Evolutionary conservation across 768 basidiomycete genomes (phyloP).

Genomic region (Stropharia rugosoannulata): DNA sequence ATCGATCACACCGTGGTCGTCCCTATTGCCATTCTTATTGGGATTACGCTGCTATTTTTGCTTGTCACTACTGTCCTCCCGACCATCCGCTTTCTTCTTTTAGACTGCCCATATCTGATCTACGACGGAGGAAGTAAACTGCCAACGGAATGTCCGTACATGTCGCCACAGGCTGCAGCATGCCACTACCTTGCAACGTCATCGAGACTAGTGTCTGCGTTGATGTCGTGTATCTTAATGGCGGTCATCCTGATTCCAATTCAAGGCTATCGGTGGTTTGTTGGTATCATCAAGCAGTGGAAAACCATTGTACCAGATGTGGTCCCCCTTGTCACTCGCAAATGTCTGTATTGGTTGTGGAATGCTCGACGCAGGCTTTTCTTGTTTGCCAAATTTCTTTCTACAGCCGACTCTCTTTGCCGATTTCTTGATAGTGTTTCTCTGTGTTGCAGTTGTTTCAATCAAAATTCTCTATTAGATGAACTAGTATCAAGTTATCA

Average conservation of each 20-base stretch:
- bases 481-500: no score
- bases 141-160: slow-evolving; percentile 9
- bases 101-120: background rate
- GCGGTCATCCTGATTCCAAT: background rate
- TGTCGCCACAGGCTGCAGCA: slow-evolving; percentile 9
- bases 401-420: no score
- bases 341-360: no score
- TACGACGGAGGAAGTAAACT: background rate
- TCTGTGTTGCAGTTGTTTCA: background rate
- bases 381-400: no score
- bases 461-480: background rate
- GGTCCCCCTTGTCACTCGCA: no score
- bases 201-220: background rate
- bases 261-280: background rate
- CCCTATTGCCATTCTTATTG: slow-evolving; percentile 15
- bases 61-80: slow-evolving; percentile 20
- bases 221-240: background rate
- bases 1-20: slow-evolving; percentile 13
- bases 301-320: no score
- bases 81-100: slow-evolving; percentile 11
- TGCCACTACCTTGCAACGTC: background rate
- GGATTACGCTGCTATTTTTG: slow-evolving; percentile 12
- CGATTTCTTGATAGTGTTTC: no score
- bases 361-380: no score
- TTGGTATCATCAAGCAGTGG: no score